phyloP scores from a whole-genome alignment of 257 asterid species.

The Gynochthodes officinalis region DNA sequence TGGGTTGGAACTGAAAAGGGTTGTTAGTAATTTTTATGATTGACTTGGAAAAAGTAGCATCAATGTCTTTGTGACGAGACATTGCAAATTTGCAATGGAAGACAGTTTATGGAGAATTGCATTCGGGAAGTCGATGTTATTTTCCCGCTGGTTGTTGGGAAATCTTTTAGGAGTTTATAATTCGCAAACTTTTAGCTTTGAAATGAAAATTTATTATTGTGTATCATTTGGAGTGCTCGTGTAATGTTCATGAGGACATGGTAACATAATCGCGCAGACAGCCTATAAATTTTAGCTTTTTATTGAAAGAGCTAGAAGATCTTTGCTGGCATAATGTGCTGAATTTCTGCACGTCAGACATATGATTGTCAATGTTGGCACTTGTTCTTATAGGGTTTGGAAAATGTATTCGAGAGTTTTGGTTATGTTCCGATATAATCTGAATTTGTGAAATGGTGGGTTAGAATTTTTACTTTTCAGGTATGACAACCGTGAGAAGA shows the following conservation, averaged over 20 bases:
- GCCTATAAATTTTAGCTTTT: background rate
- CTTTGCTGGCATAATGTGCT: background rate
- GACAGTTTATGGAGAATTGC: background rate
- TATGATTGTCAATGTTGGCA: background rate
- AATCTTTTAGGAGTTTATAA: background rate
- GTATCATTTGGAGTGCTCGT: background rate
- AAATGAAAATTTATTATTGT: background rate
- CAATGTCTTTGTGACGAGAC: background rate
- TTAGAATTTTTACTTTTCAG: background rate
- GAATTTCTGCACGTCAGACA: background rate
- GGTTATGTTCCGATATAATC: background rate
- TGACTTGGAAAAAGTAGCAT: background rate
- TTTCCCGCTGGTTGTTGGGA: background rate
- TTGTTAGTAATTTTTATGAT: background rate
- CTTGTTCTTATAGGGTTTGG: background rate
- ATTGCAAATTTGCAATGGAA: constrained; percentile 1
- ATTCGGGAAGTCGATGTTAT: background rate
- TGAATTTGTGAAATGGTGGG: background rate
- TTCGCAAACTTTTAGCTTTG: background rate
- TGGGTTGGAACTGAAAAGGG: background rate
- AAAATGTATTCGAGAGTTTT: background rate
- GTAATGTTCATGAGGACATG: background rate
- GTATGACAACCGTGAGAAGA: background rate
- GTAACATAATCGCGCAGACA: background rate
- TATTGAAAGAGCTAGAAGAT: background rate